Percentiles rank a stretch among this genome's conserved stretches.
Evolutionary conservation across 176 grass and related monocot species (phyloP).

Genomic region (Thinopyrum elongatum): DNA sequence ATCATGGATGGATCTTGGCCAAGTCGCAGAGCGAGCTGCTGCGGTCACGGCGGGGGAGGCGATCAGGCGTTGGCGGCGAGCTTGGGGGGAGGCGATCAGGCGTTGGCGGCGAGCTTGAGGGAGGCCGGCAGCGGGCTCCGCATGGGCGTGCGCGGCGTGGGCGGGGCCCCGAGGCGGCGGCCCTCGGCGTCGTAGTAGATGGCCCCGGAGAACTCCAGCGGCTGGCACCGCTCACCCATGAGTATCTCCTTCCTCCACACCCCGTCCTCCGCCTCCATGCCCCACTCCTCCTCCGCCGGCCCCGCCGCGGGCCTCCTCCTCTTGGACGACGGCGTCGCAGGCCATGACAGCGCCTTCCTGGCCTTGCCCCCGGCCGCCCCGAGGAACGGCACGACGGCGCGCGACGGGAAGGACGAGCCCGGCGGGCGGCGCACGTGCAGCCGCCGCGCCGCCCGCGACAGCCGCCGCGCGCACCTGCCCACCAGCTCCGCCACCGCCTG

Average conservation of each 20-base stretch:
- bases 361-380: background rate
- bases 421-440: conserved; percentile 26
- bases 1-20: background rate
- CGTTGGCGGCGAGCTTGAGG: conserved; percentile 30
- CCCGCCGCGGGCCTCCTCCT: background rate
- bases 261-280: conserved; percentile 31
- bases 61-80: background rate
- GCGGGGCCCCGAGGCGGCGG: conserved; percentile 42
- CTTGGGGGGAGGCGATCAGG: background rate
- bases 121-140: conserved; percentile 67
- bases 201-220: conserved; percentile 79
- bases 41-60: background rate
- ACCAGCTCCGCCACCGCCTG: conserved; percentile 58
- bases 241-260: conserved; percentile 78
- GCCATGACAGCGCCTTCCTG: conserved; percentile 22
- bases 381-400: conserved; percentile 51
- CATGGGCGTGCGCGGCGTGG: conserved; percentile 64
- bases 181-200: conserved; percentile 90
- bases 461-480: conserved; percentile 41
- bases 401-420: conserved; percentile 24
- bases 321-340: background rate
- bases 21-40: conserved; percentile 6
- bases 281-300: background rate
- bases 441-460: conserved; percentile 50
- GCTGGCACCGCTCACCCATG: conserved; percentile 85